These are phyloP conservation scores for Styphnolobium japonicum DNA, from an alignment of 306 rosid species.

Conservation along the genomic window DNA sequence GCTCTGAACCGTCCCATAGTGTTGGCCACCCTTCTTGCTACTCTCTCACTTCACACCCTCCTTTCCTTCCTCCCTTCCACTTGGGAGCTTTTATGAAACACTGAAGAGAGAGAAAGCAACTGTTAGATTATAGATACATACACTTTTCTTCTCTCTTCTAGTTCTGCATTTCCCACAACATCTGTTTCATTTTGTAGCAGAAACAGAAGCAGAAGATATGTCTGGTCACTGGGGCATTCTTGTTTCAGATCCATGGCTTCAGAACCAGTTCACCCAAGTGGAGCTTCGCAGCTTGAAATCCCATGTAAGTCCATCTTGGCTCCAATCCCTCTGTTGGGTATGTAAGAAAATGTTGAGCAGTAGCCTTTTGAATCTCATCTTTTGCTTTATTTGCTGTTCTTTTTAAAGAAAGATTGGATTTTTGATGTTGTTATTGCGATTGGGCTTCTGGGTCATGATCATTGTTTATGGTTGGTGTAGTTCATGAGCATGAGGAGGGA, in stretches of 20 bases:
- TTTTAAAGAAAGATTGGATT: neutral
- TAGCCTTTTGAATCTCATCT: neutral
- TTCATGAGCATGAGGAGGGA: constrained; percentile 89
- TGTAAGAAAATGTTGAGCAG: neutral
- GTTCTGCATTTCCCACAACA: neutral
- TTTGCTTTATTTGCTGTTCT: neutral
- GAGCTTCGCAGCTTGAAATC: constrained; percentile 90
- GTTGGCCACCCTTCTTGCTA: constrained; percentile 25
- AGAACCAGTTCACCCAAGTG: constrained; percentile 95
- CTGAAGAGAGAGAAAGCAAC: neutral
- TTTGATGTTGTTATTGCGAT: neutral
- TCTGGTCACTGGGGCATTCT: constrained; percentile 86
- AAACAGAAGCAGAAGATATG: constrained; percentile 43
- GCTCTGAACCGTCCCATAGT: constrained; percentile 65
- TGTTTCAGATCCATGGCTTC: constrained; percentile 98
- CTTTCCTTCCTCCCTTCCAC: neutral
- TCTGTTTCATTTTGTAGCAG: neutral
- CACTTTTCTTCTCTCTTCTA: neutral
- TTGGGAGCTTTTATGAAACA: constrained; percentile 21
- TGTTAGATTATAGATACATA: constrained; percentile 24
- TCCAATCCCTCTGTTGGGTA: neutral
- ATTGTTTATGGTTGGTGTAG: constrained; percentile 37
- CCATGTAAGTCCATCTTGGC: constrained; percentile 49
- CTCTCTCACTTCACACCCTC: constrained; percentile 17
- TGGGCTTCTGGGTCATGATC: constrained; percentile 17